Percentiles rank a stretch among this genome's conserved stretches.
Evolutionary conservation across 2,329 filamentous ascomycete genomes (phyloP).

Genomic region (Kalmusia sp.): DNA sequence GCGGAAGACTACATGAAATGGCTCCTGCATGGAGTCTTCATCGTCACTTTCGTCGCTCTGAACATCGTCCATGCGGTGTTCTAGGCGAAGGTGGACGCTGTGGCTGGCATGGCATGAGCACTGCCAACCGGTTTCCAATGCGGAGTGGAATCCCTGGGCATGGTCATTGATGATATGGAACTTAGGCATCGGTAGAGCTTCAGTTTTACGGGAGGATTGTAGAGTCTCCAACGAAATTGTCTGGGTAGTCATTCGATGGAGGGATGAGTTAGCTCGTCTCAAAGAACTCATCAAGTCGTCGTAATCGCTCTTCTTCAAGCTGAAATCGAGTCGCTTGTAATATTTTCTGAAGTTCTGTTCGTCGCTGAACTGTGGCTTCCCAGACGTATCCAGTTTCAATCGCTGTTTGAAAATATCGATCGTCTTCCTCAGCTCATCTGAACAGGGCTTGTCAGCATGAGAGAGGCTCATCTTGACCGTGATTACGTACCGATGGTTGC

Average conservation of each 20-base stretch:
- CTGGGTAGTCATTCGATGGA: slow-evolving; percentile 33
- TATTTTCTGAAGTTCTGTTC: slow-evolving; percentile 32
- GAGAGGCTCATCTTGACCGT: too few species aligned
- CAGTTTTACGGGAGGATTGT: slow-evolving; percentile 8
- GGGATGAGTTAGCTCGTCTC: slow-evolving; percentile 24
- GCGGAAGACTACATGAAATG: slow-evolving; percentile 28
- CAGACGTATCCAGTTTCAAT: slow-evolving; percentile 22
- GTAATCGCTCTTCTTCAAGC: slow-evolving; percentile 34
- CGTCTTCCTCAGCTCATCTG: slow-evolving; percentile 12
- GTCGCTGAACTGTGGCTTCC: slow-evolving; percentile 30
- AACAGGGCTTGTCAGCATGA: too few species aligned
- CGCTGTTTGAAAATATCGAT: slow-evolving; percentile 20
- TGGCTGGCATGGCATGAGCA: slow-evolving; percentile 32
- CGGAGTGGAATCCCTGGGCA: slow-evolving; percentile 25
- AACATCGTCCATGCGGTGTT: slow-evolving; percentile 23
- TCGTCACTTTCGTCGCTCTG: slow-evolving; percentile 20
- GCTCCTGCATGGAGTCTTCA: slow-evolving; percentile 17
- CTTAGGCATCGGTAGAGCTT: slow-evolving; percentile 19
- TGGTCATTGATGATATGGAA: slow-evolving; percentile 28
- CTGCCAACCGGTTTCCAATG: slow-evolving; percentile 28
- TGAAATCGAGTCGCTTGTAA: slow-evolving; percentile 38
- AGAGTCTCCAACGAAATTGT: slow-evolving; percentile 22
- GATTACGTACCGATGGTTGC: too few species aligned
- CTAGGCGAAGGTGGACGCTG: slow-evolving; percentile 30
- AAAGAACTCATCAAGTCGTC: slow-evolving; percentile 31